These are phyloP conservation scores for Zelopaecilomyces penicillatus DNA, from an alignment of 2,329 filamentous ascomycete species.

Conservation along the genomic window DNA sequence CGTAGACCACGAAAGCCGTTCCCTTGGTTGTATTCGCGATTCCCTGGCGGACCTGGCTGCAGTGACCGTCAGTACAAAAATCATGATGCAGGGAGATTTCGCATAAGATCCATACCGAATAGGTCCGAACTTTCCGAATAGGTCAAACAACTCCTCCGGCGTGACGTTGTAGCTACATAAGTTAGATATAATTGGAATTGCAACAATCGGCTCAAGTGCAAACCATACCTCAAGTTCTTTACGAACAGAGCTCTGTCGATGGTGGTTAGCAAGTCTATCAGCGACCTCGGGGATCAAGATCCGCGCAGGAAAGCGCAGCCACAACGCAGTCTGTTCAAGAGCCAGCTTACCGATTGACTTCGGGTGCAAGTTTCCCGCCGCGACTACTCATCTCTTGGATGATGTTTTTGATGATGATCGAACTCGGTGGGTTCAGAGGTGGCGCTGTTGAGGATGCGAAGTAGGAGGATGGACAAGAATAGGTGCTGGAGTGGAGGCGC, in stretches of 20 bases:
- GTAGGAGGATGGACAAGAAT: constrained; percentile 15
- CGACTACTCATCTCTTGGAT: constrained; percentile 90
- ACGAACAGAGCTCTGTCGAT: constrained; percentile 88
- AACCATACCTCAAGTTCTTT: constrained; percentile 85
- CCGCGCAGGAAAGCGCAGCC: too few relatives aligned
- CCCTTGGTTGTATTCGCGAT: constrained; percentile 97
- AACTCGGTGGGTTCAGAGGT: constrained; percentile 19
- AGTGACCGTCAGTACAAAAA: constrained; percentile 9
- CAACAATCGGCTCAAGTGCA: not conserved
- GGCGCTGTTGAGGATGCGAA: constrained; percentile 8
- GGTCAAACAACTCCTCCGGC: constrained; percentile 93
- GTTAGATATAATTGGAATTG: not conserved
- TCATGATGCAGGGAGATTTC: constrained; percentile 2
- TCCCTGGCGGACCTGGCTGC: constrained; percentile 93
- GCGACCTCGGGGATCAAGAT: not conserved
- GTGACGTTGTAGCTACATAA: constrained; percentile 90
- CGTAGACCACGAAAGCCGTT: constrained; percentile 98
- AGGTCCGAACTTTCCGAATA: constrained; percentile 95
- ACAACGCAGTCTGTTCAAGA: constrained; percentile 10
- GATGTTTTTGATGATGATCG: constrained; percentile 23
- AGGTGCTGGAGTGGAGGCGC: constrained; percentile 20
- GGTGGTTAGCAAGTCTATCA: constrained; percentile 22
- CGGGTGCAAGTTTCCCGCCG: constrained; percentile 93
- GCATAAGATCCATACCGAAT: constrained; percentile 61
- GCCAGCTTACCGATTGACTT: constrained; percentile 79